Conservation (phyloP, 106 monocot species). For the Apostasia shenzhenica region DNA sequence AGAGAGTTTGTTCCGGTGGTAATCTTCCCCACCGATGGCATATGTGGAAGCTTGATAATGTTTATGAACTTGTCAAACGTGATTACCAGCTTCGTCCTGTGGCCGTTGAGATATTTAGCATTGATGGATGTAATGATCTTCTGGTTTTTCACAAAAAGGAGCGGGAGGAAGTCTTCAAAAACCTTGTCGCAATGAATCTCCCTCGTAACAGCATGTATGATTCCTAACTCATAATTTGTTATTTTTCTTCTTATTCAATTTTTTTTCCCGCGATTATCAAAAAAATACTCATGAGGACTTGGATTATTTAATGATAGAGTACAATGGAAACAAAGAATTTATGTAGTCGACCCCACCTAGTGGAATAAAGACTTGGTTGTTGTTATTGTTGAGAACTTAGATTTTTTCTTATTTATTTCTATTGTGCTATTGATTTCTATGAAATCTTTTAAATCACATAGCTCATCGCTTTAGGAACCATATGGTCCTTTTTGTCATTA, state of each 20-base stretch:
- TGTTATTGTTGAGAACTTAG: too few species aligned
- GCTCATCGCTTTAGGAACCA: too few species aligned
- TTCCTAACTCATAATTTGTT: constrained; percentile 7
- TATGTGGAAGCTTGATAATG: constrained; percentile 99
- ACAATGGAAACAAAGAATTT: too few species aligned
- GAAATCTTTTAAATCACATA: too few species aligned
- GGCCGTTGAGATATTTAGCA: constrained; percentile 98
- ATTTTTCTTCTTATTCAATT: neutral
- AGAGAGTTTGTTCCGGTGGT: constrained; percentile 66
- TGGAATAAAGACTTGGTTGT: too few species aligned
- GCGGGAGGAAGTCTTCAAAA: constrained; percentile 96
- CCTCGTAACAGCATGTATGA: constrained; percentile 97
- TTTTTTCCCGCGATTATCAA: neutral
- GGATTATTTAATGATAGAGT: too few species aligned
- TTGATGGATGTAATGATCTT: constrained; percentile 99
- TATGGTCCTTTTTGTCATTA: too few species aligned
- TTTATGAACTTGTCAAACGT: constrained; percentile 95
- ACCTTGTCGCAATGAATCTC: constrained; percentile 88
- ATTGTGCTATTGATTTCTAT: too few species aligned
- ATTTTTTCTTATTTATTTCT: too few species aligned
- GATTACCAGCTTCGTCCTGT: constrained; percentile 98
- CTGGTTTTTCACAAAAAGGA: constrained; percentile 98
- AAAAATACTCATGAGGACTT: too few species aligned
- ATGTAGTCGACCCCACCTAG: too few species aligned
- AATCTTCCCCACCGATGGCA: constrained; percentile 96